Evolutionary conservation across 306 rosid species (phyloP).

Genomic region (Carpinus viminea): DNA sequence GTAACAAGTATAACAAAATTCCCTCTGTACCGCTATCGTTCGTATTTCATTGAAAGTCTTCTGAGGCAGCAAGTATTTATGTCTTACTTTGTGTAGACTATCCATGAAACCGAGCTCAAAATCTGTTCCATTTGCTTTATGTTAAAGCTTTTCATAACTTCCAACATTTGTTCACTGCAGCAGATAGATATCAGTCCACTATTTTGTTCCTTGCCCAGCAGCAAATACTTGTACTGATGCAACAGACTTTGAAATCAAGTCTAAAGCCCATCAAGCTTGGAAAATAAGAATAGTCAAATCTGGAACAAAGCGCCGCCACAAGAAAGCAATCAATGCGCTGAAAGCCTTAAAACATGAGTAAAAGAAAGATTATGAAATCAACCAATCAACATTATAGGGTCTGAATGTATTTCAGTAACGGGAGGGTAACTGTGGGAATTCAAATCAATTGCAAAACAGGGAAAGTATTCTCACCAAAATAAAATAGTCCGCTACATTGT

Average conservation of each 20-base stretch:
- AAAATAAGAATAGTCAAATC: background rate
- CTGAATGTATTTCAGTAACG: background rate
- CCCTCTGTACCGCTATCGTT: background rate
- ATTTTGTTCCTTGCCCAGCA: background rate
- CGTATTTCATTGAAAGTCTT: background rate
- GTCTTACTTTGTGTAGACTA: background rate
- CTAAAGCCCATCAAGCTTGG: background rate
- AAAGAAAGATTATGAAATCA: background rate
- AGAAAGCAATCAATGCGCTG: background rate
- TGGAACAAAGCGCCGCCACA: background rate
- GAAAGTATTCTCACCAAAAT: constrained; percentile 16
- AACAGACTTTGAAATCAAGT: background rate
- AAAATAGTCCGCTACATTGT: constrained; percentile 27
- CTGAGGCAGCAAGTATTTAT: background rate
- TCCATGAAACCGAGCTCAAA: background rate
- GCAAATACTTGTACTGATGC: background rate
- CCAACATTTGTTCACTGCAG: background rate
- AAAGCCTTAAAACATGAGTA: background rate
- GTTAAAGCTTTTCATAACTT: background rate
- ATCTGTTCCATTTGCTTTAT: no score
- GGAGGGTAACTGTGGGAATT: background rate
- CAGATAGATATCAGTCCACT: background rate
- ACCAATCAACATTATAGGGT: background rate
- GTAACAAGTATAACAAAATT: background rate
- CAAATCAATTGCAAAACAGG: background rate